Percentiles rank a stretch among this genome's conserved stretches.
Evolutionary conservation across 306 rosid genomes (phyloP).

Genomic region (Quercus dentata): DNA sequence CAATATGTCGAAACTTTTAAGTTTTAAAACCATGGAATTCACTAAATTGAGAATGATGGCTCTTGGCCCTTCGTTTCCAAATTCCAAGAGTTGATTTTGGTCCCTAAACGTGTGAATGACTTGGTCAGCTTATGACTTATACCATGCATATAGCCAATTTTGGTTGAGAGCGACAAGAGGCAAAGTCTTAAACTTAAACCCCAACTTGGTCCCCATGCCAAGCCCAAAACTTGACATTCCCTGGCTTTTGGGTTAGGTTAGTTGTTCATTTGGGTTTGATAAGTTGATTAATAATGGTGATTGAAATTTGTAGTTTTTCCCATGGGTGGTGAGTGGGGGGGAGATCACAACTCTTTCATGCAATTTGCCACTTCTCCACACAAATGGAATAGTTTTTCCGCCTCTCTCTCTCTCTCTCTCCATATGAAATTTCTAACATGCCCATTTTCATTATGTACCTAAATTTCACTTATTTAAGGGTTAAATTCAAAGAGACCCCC

Average conservation of each 20-base stretch:
- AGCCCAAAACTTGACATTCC: not conserved
- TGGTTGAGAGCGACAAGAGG: slow-evolving; percentile 6
- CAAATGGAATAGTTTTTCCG: not conserved
- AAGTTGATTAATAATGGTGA: not conserved
- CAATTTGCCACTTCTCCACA: slow-evolving; percentile 19
- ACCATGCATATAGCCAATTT: not conserved
- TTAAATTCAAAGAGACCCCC: no score
- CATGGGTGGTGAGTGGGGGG: slow-evolving; percentile 10
- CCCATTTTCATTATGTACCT: no score
- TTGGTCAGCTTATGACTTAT: slow-evolving; percentile 19
- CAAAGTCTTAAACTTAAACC: not conserved
- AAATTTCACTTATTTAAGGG: no score
- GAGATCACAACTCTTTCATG: slow-evolving; percentile 13
- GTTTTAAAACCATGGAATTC: not conserved
- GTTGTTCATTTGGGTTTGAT: not conserved
- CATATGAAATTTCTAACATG: no score
- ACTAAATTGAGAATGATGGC: not conserved
- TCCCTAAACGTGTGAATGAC: not conserved
- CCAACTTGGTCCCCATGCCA: not conserved
- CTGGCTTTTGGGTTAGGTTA: not conserved
- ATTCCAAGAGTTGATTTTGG: not conserved
- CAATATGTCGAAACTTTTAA: no score
- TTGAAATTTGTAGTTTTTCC: not conserved
- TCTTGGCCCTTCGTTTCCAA: not conserved
- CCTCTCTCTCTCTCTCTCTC: not conserved